Evolutionary conservation across 1,284 basidiomycete genomes (phyloP), one percentile per base, ranked within the genome.

Genomic region (Ganoderma lucidum): DNA sequence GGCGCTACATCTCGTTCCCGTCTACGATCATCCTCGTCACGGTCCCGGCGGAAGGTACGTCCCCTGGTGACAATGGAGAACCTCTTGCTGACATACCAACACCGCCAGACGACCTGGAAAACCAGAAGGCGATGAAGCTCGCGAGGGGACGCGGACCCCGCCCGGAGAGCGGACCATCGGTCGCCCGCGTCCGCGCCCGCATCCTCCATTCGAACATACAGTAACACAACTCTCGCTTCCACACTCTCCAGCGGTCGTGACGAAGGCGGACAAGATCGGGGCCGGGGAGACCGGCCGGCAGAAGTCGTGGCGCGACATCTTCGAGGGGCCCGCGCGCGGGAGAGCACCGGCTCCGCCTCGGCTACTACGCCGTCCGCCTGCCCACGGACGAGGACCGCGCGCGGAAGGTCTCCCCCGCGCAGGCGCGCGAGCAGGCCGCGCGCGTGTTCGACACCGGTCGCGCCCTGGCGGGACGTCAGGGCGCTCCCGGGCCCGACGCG

Each of bases 351-450:
- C 80, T 90, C 19, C 81, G 74, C 19, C 87, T 87, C 48, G 90
- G 90, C 0, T 91, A 90, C 71, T 90, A 87, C 68, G 89, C 87
- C 44, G 87, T 90, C 45, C 86, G 86, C 51, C 85, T 90, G 3
- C 86, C 88, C 0, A 83, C 88, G 59, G 89, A 91, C 73, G 78
- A 75, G 0, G 85, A 89, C 69, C 84, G 90, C 0, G 73, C 74
- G 15, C 71, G 74, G 8, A 75, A 77, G 1, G 74, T 83, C 9
- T 77, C 83, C 0, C 79, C 80, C 14, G 64, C 73, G 0, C 82
- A 81, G 15, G 79, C 83, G 0, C 81, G 86, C 55, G 67, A 66
- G 12, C 74, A 77, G 0, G 85, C 86, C 3, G 63, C 70, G 0
- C 66, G 78, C 0, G 90, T 85, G 69, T 90, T 92, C 71, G 72